Percentiles rank a stretch among this genome's conserved stretches.
Evolutionary conservation across 208 protist species (phyloP).

Genomic region (Balamuthia mandrillaris): DNA sequence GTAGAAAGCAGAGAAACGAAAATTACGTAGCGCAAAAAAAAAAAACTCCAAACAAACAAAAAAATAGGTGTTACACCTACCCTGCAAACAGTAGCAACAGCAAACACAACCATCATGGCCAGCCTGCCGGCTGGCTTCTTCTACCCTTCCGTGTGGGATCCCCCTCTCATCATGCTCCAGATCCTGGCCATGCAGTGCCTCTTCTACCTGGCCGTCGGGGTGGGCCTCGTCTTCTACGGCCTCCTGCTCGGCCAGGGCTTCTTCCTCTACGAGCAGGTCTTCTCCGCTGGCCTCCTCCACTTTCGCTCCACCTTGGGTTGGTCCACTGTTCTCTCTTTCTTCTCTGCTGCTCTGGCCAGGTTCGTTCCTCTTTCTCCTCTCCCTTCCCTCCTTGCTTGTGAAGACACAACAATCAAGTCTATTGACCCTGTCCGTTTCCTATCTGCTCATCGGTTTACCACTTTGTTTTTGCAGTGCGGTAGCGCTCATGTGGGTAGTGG

Average conservation of each 20-base stretch:
- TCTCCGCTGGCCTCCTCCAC: neutral
- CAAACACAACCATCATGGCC: too few species aligned
- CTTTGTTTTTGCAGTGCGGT: neutral
- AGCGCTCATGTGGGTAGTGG: neutral
- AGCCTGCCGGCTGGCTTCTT: too few species aligned
- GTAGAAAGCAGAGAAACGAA: too few species aligned
- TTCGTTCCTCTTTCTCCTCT: neutral
- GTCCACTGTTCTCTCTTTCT: neutral
- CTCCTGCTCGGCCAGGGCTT: neutral
- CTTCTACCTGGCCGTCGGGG: neutral
- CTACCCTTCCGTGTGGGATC: conserved; percentile 1
- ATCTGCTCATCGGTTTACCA: neutral
- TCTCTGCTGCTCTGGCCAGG: neutral
- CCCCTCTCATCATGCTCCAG: conserved; percentile 22
- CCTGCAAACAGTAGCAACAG: too few species aligned
- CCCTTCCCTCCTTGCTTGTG: neutral
- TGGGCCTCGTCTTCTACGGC: conserved; percentile 19
- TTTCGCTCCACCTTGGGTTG: neutral
- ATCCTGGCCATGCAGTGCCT: conserved; percentile 23
- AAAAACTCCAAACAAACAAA: too few species aligned
- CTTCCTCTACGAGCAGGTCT: conserved; percentile 29
- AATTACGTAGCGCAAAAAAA: too few species aligned
- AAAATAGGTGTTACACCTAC: too few species aligned
- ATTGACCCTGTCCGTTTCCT: too few species aligned
- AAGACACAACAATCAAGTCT: too few species aligned